phyloP scores from a whole-genome alignment of 495 filamentous ascomycete species.

The Tuber brumale region DNA sequence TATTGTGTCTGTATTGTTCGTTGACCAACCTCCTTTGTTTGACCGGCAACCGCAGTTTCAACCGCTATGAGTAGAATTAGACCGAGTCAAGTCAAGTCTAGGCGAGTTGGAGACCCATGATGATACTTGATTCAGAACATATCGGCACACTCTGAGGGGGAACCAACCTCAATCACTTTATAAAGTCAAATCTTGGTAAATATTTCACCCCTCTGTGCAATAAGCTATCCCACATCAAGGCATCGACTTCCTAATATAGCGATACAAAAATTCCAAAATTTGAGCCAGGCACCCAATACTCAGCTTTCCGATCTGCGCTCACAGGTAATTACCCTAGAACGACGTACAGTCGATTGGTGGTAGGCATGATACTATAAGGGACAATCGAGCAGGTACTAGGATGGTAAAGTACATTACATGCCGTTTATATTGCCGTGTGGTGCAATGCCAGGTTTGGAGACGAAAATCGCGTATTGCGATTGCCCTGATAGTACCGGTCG shows the following conservation, averaged over 20 bases:
- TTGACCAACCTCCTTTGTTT: too few species aligned
- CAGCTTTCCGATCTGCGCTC: neutral
- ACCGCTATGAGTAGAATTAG: neutral
- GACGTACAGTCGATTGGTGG: neutral
- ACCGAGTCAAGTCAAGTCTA: neutral
- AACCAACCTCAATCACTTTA: neutral
- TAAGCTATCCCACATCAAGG: neutral
- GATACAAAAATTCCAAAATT: neutral
- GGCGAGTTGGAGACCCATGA: neutral
- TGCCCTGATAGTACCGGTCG: neutral
- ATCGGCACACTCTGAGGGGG: neutral
- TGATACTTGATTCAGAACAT: neutral
- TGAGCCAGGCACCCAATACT: neutral
- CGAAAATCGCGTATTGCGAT: neutral
- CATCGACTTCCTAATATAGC: neutral
- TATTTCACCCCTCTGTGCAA: neutral
- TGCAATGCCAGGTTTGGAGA: neutral
- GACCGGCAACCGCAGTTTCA: neutral
- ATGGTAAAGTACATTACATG: neutral
- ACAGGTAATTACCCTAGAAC: neutral
- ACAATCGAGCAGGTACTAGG: neutral
- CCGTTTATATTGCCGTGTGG: neutral
- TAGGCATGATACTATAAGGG: neutral
- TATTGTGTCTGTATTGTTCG: too few species aligned
- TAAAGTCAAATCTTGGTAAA: neutral